These are phyloP conservation scores for Candida alai DNA, from an alignment of 805 yeast genomes.

Conservation along the genomic window DNA sequence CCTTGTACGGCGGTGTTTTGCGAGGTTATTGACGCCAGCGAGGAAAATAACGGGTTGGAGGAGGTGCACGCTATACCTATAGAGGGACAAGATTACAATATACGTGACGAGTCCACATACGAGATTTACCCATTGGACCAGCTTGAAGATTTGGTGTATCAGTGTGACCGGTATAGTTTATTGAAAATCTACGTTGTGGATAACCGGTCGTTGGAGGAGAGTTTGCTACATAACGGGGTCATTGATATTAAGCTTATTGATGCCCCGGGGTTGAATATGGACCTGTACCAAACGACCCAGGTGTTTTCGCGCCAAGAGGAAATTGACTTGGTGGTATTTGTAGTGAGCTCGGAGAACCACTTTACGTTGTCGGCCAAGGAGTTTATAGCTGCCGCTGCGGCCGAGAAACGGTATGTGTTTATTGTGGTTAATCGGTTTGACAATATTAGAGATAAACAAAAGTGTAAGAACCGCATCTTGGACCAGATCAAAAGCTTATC, in stretches of 20 bases:
- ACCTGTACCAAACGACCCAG: conserved; percentile 89
- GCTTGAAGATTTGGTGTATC: conserved; percentile 67
- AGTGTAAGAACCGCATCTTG: conserved; percentile 72
- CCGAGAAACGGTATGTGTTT: conserved; percentile 86
- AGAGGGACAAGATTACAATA: conserved; percentile 37
- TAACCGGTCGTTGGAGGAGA: conserved; percentile 58
- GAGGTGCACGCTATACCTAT: conserved; percentile 89
- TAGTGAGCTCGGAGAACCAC: conserved; percentile 94
- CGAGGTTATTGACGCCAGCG: conserved; percentile 80
- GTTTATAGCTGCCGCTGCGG: conserved; percentile 84
- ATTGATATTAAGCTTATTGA: conserved; percentile 91
- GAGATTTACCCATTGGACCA: conserved; percentile 49
- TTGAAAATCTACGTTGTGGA: conserved; percentile 83
- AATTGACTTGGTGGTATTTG: conserved; percentile 93
- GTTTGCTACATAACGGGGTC: conserved; percentile 81
- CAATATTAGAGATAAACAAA: conserved; percentile 71
- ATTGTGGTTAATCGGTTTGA: conserved; percentile 94
- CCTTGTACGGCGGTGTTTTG: conserved; percentile 97
- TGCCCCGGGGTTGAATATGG: conserved; percentile 95
- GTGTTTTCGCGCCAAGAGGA: conserved; percentile 96
- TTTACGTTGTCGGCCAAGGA: conserved; percentile 93
- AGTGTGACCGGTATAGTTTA: conserved; percentile 65
- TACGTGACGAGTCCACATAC: conserved; percentile 63
- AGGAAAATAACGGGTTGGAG: conserved; percentile 67
- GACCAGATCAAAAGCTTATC: conserved; percentile 82